Conservation (phyloP, 2,329 filamentous ascomycete genomes). For the Sordariomycetes sp. region DNA sequence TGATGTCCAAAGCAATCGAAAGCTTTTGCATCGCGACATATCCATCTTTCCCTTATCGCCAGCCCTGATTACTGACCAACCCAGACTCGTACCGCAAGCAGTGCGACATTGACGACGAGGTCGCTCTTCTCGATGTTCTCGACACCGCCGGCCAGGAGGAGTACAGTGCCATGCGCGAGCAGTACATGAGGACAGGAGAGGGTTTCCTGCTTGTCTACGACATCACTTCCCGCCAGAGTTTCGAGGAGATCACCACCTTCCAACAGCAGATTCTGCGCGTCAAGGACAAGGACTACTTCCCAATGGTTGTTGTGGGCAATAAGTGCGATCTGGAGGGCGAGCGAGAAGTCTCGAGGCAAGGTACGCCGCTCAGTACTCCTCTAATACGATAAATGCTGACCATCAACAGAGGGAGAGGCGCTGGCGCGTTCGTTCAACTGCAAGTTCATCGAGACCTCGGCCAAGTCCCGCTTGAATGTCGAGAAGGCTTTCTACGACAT, state of each 20-base stretch:
- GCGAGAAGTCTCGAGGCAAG: conserved; percentile 84
- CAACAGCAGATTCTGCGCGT: conserved; percentile 97
- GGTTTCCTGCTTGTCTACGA: conserved; percentile 97
- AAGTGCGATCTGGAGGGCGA: conserved; percentile 97
- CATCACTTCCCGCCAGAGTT: conserved; percentile 93
- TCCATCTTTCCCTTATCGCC: too few species aligned
- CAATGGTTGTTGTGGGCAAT: conserved; percentile 97
- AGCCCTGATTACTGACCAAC: too few species aligned
- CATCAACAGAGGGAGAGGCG: conserved; percentile 69
- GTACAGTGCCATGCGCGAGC: conserved; percentile 98
- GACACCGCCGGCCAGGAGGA: conserved; percentile 98
- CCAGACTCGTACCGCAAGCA: conserved; percentile 99
- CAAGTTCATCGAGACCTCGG: conserved; percentile 98
- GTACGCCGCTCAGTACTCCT: conserved; percentile 43
- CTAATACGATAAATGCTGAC: conserved; percentile 4
- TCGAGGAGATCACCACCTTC: conserved; percentile 97
- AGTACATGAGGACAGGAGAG: conserved; percentile 99
- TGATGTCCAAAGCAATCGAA: too few species aligned
- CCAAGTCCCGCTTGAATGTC: conserved; percentile 96
- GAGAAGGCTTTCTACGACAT: conserved; percentile 98
- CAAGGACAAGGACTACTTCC: conserved; percentile 99
- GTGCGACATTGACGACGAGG: conserved; percentile 97
- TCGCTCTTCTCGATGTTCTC: conserved; percentile 92
- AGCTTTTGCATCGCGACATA: too few species aligned
- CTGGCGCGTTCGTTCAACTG: conserved; percentile 83